A percentile compares a stretch with the other conserved stretches of the same genome.
Conservation (phyloP, 768 basidiomycete genomes). For the Boletus vermiculosoides region DNA sequence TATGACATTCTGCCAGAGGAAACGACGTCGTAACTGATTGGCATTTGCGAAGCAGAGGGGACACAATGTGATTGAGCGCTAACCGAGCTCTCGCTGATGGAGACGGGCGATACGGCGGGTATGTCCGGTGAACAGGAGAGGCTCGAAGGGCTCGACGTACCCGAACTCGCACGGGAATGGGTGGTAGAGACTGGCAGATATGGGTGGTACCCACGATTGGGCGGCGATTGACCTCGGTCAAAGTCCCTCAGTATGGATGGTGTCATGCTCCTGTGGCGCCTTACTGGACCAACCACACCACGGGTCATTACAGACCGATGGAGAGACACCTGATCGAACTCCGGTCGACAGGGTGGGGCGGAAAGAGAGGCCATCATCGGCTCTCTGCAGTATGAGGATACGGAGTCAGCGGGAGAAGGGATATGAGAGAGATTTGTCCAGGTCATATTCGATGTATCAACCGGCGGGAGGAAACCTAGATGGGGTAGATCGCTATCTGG, state of each 20-base stretch:
- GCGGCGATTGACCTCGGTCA: conserved; percentile 47
- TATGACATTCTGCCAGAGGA: conserved; percentile 28
- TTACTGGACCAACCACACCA: conserved; percentile 54
- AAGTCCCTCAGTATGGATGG: conserved; percentile 58
- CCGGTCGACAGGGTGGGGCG: conserved; percentile 66
- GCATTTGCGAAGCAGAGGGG: conserved; percentile 15
- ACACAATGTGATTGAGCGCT: conserved; percentile 25
- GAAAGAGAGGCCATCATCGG: conserved; percentile 47
- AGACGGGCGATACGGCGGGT: conserved; percentile 20
- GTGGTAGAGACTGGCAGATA: conserved; percentile 38
- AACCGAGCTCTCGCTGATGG: conserved; percentile 13
- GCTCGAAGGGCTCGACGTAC: conserved; percentile 32
- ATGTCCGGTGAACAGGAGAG: conserved; percentile 31
- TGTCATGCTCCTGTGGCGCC: conserved; percentile 76
- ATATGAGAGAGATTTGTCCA: conserved; percentile 24
- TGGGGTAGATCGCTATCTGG: conserved; percentile 21
- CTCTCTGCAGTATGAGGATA: conserved; percentile 37
- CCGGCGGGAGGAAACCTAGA: conserved; percentile 19
- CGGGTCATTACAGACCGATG: conserved; percentile 25
- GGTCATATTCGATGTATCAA: conserved; percentile 25
- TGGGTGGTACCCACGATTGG: conserved; percentile 54
- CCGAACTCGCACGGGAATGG: conserved; percentile 32
- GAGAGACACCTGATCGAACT: conserved; percentile 51
- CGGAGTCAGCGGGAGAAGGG: conserved; percentile 22
- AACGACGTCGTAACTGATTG: conserved; percentile 23